phyloP scores from a whole-genome alignment of 148 eudicot genomes.

The Chenopodium album region DNA sequence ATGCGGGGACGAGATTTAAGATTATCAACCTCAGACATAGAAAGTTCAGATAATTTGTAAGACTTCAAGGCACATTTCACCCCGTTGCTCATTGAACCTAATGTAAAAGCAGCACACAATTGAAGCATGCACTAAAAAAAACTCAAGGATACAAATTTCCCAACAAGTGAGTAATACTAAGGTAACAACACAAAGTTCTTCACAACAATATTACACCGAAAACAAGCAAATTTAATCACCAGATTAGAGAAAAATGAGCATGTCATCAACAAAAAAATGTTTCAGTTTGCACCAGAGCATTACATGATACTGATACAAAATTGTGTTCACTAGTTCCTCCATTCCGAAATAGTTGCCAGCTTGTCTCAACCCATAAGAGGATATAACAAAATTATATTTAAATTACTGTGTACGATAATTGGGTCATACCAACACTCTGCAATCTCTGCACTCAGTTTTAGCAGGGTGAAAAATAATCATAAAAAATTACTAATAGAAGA shows the following conservation, averaged over 20 bases:
- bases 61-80: conserved; percentile 85
- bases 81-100: conserved; percentile 44
- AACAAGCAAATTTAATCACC: not conserved
- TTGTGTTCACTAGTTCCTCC: not conserved
- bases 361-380: not conserved
- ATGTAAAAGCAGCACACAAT: conserved; percentile 13
- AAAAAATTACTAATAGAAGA: not conserved
- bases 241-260: no score
- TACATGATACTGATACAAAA: not conserved
- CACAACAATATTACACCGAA: not conserved
- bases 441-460: not conserved
- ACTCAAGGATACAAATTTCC: not conserved
- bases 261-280: not conserved
- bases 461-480: not conserved
- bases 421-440: not conserved
- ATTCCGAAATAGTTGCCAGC: not conserved
- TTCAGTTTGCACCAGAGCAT: not conserved
- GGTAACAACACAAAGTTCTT: not conserved
- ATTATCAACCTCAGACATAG: conserved; percentile 56
- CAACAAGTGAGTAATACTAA: not conserved
- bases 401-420: no score
- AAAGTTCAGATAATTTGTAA: conserved; percentile 82
- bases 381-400: not conserved
- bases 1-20: conserved; percentile 94
- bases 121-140: conserved; percentile 7